Evolutionary conservation across 805 yeast genomes (phyloP), one percentile per base, ranked within the genome.

Genomic region (Yamadazyma akitaensis): DNA sequence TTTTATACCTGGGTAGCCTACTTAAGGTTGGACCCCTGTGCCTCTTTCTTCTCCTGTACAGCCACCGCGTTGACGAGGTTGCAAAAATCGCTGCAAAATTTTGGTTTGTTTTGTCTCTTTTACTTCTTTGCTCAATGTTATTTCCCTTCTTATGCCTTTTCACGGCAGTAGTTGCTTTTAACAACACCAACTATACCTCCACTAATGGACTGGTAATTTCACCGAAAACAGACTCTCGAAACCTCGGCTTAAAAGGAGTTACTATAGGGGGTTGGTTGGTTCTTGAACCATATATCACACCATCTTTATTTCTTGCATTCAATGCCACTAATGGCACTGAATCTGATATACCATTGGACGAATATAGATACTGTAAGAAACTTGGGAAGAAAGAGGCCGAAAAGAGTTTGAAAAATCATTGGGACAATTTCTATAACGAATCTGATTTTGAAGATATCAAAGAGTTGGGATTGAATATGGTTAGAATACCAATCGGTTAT

Each of bases 401-500:
- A 2, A 47, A 46, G 0, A 63, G 79, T 19, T 63, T 84, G 48
- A 62, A 69, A 32, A 44, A 59, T 1, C 90, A 84, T 59, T 84
- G 85, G 83, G 62, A 68, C 4, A 62, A 79, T 0, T 84, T 81
- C 73, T 77, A 79, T 48, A 77, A 74, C 3, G 88, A 83, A 54
- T 59, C 65, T 1, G 90, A 84, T 60, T 80, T 85, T 51, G 55
- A 60, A 28, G 70, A 71, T 36, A 82, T 84, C 38, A 68, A 68
- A 43, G 55, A 57, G 2, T 67, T 67, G 53, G 89, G 88, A 0
- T 73, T 84, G 51, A 84, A 85, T 54, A 68, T 84, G 58, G 89
- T 85, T 14, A 56, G 94, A 44, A 75, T 87, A 37, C 94, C 95
- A 0, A 75, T 85, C 40, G 92, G 92, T 2, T 87, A 87, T 62